Conservation (phyloP, 2,329 filamentous ascomycete species). For the Beauveria sp. region DNA sequence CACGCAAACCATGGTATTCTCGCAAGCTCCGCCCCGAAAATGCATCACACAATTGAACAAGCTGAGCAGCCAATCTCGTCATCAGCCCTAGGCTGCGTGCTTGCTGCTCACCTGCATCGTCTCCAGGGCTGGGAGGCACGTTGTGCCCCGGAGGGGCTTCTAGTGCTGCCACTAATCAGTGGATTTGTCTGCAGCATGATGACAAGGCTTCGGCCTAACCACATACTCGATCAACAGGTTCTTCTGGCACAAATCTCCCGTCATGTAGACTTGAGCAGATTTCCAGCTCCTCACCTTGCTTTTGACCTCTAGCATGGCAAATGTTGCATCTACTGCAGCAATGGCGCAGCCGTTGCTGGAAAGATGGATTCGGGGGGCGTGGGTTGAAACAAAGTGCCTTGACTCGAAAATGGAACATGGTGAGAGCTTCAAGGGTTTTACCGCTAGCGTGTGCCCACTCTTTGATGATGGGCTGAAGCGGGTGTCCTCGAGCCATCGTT, state of each 20-base stretch:
- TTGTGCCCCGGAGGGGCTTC: neutral
- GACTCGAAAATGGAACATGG: neutral
- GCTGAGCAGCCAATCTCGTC: neutral
- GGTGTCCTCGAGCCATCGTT: neutral
- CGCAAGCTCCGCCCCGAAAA: neutral
- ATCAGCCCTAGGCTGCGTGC: neutral
- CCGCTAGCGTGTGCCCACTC: conserved; percentile 5
- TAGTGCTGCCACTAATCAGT: neutral
- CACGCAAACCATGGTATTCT: neutral
- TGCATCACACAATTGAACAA: neutral
- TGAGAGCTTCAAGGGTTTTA: conserved; percentile 8
- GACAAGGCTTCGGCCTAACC: neutral
- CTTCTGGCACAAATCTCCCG: neutral
- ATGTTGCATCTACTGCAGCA: no score
- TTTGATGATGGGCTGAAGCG: neutral
- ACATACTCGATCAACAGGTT: neutral
- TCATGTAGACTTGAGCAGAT: neutral
- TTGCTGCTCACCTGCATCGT: neutral
- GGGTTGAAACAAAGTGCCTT: no score
- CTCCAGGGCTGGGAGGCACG: neutral
- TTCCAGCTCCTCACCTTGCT: neutral
- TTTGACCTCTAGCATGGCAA: no score
- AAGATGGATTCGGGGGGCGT: no score
- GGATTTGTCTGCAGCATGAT: neutral
- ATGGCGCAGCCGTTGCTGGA: no score